Base-by-base conservation (phyloP, 2,329 filamentous ascomycete species). In the Ascochyta fabae region DNA sequence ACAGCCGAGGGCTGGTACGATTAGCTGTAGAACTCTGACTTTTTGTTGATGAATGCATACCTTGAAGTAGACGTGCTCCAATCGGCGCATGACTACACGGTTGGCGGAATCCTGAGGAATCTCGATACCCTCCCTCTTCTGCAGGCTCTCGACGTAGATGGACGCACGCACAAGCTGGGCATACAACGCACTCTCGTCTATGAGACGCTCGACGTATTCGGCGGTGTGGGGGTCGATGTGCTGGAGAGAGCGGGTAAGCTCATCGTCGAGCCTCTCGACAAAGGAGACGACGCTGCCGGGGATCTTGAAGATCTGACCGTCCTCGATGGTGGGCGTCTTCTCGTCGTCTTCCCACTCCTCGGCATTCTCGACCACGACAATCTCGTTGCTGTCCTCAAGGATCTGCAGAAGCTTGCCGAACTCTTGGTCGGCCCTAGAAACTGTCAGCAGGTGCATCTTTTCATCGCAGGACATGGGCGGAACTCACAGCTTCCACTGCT, bases 321-420 rank as follows among this genome's bases (percentile, higher is more conserved):
- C 77, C 53, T 85, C 86, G 65, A 94, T 82, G 29, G 83, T 83
- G 13, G 95, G 95, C 36, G 88, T 85, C 83, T 97, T 98, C 69
- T 99, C 96, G 66, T 99, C 96, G 71, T 99, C 95, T 67, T 99
- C 95, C 95, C 95, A 98, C 79, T 99, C 95, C 75, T 99, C 95
- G 22, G 92, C 95, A 65, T 86, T 88, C 80, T 99, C 95, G 23
- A 95, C 83, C 43, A 99, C 91, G 47, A 98, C 83, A 73, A 94
- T 90, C 62, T 95, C 87, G 58, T 84, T 83, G 79, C 91, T 91
- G 58, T 84, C 78, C 76, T 96, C 91, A 36, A 99, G 87, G 16
- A 92, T 87, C 58, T 87, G 81, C 36, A 99, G 83, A 27, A 99
- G 85, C 43, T 83, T 83, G 13, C 85, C 85, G 60, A 98, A 88